Base-by-base conservation (phyloP, 1,284 basidiomycete species). In the Malassezia obtusa region DNA sequence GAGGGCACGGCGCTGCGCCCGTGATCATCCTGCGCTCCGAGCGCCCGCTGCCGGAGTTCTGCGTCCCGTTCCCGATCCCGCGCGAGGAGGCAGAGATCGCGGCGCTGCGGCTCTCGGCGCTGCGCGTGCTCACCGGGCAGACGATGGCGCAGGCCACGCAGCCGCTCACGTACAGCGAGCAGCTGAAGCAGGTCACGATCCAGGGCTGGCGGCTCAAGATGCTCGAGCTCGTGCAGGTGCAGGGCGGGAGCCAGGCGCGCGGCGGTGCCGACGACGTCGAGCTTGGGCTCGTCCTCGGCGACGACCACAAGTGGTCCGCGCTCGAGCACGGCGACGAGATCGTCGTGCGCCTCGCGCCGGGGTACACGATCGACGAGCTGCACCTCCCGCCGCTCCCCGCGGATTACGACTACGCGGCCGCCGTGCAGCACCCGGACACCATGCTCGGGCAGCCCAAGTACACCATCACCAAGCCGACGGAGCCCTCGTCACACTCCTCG, bases 291-390 rank as follows among this genome's bases (percentile, higher is more conserved):
- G 58, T 58, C 48, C 59, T 73, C 26, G 52, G 53, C 15, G 71
- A 73, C 37, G 64, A 67, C 41, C 65, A 70, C 62, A 67, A 71
- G 30, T 73, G 71, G 58, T 61, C 58, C 8, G 57, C 70, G 15
- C 60, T 73, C 48, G 71, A 73, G 45, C 51, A 67, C 33, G 68
- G 69, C 8, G 71, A 73, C 40, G 60, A 65, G 55, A 58, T 73
- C 14, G 52, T 68, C 25, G 59, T 71, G 11, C 58, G 61, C 17
- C 57, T 71, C 40, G 57, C 53, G 17, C 43, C 48, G 2, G 54
- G 57, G 14, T 58, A 63, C 40, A 45, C 54, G 1, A 24, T 71
- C 2, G 31, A 57, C 2, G 66, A 69, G 33, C 59, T 71, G 26
- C 56, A 64, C 52, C 59, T 71, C 40, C 69, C 69, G 2, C 57